Evolutionary conservation across 192 early-diverging fungal species (phyloP).

Genomic region (Entrophospora sp.): DNA sequence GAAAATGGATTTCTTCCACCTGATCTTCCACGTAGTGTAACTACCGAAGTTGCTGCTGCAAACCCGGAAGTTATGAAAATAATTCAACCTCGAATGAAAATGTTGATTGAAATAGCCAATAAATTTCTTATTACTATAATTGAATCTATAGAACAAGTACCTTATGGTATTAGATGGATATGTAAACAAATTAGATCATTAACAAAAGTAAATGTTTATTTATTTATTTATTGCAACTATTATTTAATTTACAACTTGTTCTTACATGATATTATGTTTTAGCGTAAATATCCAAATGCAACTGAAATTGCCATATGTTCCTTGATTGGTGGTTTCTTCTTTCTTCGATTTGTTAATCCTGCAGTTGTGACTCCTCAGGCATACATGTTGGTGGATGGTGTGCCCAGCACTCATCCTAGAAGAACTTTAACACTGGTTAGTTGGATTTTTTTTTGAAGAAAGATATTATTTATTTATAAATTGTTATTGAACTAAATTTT

Average conservation of each 20-base stretch:
- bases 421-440: conserved; percentile 78
- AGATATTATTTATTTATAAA: neutral
- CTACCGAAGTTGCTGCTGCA: conserved; percentile 69
- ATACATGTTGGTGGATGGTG: conserved; percentile 84
- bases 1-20: conserved; percentile 48
- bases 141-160: conserved; percentile 69
- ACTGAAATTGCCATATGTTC: conserved; percentile 85
- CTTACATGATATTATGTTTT: no score
- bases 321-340: conserved; percentile 95
- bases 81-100: conserved; percentile 67
- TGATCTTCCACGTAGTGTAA: conserved; percentile 67
- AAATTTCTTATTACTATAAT: conserved; percentile 83
- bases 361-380: conserved; percentile 92
- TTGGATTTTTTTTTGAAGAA: neutral
- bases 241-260: no score
- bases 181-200: conserved; percentile 94
- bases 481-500: neutral
- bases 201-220: conserved; percentile 64
- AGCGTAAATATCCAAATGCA: conserved; percentile 83
- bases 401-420: conserved; percentile 71
- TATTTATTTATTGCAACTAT: no score
- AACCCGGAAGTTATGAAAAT: conserved; percentile 79
- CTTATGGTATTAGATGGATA: conserved; percentile 96
- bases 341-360: conserved; percentile 95
- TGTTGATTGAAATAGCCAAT: conserved; percentile 80